These are phyloP conservation scores for Kodamaea anthophila DNA, from an alignment of 1,139 yeast genomes.

Conservation along the genomic window DNA sequence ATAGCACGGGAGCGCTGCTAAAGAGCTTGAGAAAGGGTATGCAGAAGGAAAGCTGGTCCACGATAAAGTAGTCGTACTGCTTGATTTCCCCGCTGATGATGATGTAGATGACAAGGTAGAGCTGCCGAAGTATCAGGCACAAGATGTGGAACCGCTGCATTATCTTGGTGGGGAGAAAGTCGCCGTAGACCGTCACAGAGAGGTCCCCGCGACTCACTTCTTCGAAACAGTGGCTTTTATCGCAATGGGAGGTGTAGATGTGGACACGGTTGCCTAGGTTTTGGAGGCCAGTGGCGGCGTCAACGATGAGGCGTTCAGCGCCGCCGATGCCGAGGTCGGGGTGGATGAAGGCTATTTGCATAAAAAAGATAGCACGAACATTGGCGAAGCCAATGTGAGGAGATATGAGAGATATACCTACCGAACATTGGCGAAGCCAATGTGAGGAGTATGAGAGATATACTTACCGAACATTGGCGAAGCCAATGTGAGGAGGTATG, in stretches of 20 bases:
- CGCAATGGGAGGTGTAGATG: constrained; percentile 87
- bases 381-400: neutral
- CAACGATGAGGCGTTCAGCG: constrained; percentile 92
- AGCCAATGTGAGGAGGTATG: too few species aligned
- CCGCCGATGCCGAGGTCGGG: constrained; percentile 98
- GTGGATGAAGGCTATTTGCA: constrained; percentile 71
- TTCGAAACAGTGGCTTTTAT: constrained; percentile 79
- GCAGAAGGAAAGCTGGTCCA: constrained; percentile 86
- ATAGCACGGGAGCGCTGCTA: constrained; percentile 47
- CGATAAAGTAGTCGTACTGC: constrained; percentile 64
- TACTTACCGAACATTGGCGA: too few species aligned
- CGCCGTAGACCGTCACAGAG: constrained; percentile 71
- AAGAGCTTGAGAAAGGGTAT: constrained; percentile 65
- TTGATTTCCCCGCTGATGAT: constrained; percentile 42
- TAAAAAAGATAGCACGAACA: neutral
- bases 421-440: too few species aligned
- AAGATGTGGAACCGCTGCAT: constrained; percentile 66
- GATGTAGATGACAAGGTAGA: constrained; percentile 53
- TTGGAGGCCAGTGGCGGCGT: constrained; percentile 87
- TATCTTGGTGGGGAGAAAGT: constrained; percentile 68
- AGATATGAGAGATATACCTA: too few species aligned
- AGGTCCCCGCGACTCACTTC: constrained; percentile 60
- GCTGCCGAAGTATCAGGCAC: constrained; percentile 79
- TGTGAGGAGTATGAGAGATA: too few species aligned
- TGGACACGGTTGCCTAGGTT: constrained; percentile 58